Evolutionary conservation across 768 basidiomycete species (phyloP).

Genomic region (Mycena kentingensis): DNA sequence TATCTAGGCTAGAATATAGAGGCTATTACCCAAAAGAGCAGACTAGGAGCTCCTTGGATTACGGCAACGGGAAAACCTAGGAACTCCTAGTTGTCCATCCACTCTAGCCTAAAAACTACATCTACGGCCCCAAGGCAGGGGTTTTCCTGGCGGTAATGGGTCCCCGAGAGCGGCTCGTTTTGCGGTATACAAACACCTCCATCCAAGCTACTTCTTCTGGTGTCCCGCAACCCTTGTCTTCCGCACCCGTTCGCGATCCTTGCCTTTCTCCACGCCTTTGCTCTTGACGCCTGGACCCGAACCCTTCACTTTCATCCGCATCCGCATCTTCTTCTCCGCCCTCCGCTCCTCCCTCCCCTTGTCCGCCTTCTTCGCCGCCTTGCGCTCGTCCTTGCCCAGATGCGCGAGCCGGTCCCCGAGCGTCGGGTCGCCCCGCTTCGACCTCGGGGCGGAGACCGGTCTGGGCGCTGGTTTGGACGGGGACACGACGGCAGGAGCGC

Average conservation of each 20-base stretch:
- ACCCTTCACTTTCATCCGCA: conserved; percentile 37
- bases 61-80: too few relatives aligned
- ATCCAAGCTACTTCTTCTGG: conserved; percentile 11
- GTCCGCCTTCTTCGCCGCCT: conserved; percentile 77
- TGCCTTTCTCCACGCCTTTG: conserved; percentile 34
- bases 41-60: too few relatives aligned
- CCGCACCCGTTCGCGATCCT: conserved; percentile 39
- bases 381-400: conserved; percentile 84
- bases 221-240: conserved; percentile 28
- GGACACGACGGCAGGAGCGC: conserved; percentile 26
- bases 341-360: conserved; percentile 80
- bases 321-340: conserved; percentile 79
- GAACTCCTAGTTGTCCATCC: too few relatives aligned
- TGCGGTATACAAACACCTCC: too few relatives aligned
- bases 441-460: conserved; percentile 27
- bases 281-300: conserved; percentile 21
- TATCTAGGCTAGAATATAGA: too few relatives aligned
- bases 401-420: conserved; percentile 79
- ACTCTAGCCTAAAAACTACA: too few relatives aligned
- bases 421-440: conserved; percentile 76
- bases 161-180: too few relatives aligned
- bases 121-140: too few relatives aligned
- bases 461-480: conserved; percentile 20
- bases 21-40: too few relatives aligned
- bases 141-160: too few relatives aligned